Base-by-base conservation (phyloP, 108 stramenopile genomes). In the Skeletonema menzelii region DNA sequence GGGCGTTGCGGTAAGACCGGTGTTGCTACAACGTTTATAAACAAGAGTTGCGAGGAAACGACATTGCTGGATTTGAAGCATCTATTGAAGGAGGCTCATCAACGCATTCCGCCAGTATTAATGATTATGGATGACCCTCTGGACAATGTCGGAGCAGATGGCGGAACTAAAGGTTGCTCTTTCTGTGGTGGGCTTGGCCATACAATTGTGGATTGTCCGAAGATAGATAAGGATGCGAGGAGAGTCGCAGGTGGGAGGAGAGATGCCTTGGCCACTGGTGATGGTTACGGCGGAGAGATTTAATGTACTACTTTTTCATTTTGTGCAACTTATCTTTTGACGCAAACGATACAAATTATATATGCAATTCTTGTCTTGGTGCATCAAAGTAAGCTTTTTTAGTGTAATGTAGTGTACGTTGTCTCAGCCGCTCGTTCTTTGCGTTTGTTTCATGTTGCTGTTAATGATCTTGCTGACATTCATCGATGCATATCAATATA, bases 121-220 rank as follows among this genome's bases (percentile, higher is more conserved):
- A 89, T 92, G 90, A 94, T 98, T 31, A 81, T 99, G 84, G 97
- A 98, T 20, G 99, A 99, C 79, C 98, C 98, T 19, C 77, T 93
- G 47, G 97, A 95, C 6, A 80, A 70, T 69, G 63, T 76, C 19
- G 63, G 67, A 8, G 63, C 85, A 24, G 91, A 74, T 46, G 85
- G 77, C 57, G 96, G 95, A 27, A 82, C 86, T 19, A 87, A 80
- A 27, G 97, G 97, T 31, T 99, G 99, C 81, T 97, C 97, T 19
- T 99, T 97, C 82, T 99, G 99, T 76, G 98, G 98, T 64, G 99
- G 99, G 12, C 76, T 99, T 64, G 99, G 99, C 20, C 99, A 99
- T 74, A 91, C 95, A 11, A 97, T 99, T 73, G 97, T 97, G 37
- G 89, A 97, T 73, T 99, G 99, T 85, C 98, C 98, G 12, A 98